phyloP scores from a whole-genome alignment of 169 alveolate species.

The Plasmodium blacklocki region DNA sequence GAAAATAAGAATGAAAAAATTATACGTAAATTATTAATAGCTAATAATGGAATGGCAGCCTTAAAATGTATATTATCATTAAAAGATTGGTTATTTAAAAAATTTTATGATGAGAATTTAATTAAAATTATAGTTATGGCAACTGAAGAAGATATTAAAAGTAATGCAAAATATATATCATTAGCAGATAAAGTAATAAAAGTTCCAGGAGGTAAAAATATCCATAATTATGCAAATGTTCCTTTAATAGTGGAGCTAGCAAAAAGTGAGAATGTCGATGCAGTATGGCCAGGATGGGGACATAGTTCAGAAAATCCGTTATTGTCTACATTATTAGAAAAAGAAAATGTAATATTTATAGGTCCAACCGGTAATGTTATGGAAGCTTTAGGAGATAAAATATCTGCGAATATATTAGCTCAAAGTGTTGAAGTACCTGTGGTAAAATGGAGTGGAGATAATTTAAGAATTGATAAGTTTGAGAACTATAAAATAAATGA shows the following conservation, averaged over 20 bases:
- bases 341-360: constrained; percentile 88
- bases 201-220: constrained; percentile 79
- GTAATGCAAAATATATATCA: constrained; percentile 79
- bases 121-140: constrained; percentile 82
- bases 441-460: constrained; percentile 94
- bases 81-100: constrained; percentile 82
- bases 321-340: constrained; percentile 87
- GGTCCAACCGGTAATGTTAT: constrained; percentile 93
- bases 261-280: constrained; percentile 88
- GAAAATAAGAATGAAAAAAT: constrained; percentile 51
- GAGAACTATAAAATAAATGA: constrained; percentile 39
- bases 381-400: constrained; percentile 95
- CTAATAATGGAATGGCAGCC: constrained; percentile 84
- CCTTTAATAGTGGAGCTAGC: constrained; percentile 80
- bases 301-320: constrained; percentile 94
- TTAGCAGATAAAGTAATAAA: constrained; percentile 81
- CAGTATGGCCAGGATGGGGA: constrained; percentile 98
- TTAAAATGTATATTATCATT: constrained; percentile 79
- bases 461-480: constrained; percentile 71
- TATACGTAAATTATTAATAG: constrained; percentile 78
- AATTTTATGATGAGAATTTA: constrained; percentile 80
- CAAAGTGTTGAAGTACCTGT: constrained; percentile 92
- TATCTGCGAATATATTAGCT: constrained; percentile 94
- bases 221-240: constrained; percentile 80
- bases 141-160: constrained; percentile 79